These are phyloP conservation scores for Kuraishia cidri DNA, from an alignment of 805 yeast genomes.

Conservation along the genomic window DNA sequence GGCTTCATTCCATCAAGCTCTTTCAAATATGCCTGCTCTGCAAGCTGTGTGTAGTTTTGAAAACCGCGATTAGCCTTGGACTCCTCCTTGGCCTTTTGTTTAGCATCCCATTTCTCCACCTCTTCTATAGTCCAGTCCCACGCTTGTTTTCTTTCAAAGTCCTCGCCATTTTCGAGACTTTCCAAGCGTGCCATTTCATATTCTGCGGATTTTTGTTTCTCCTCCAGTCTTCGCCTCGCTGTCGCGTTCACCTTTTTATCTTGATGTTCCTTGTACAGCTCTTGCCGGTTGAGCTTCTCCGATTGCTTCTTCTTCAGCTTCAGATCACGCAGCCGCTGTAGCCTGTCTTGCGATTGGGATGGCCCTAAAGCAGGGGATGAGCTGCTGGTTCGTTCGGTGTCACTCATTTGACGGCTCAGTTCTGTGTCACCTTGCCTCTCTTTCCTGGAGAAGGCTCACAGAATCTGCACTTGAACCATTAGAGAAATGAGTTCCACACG, in stretches of 20 bases:
- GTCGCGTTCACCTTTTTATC: slow-evolving; percentile 12
- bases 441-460: no score
- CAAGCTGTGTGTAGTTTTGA: slow-evolving; percentile 43
- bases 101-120: slow-evolving; percentile 51
- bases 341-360: no score
- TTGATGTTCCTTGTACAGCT: slow-evolving; percentile 24
- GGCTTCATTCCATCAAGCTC: slow-evolving; percentile 29
- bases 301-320: slow-evolving; percentile 18
- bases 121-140: slow-evolving; percentile 58
- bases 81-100: slow-evolving; percentile 17
- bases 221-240: slow-evolving; percentile 17
- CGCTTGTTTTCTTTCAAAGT: slow-evolving; percentile 31
- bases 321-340: slow-evolving; percentile 16
- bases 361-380: no score
- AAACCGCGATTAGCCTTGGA: slow-evolving; percentile 27
- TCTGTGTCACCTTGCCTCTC: no score
- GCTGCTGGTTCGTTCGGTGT: neutral
- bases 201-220: slow-evolving; percentile 24
- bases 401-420: neutral
- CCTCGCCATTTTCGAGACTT: slow-evolving; percentile 25
- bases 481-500: no score
- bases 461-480: no score
- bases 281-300: slow-evolving; percentile 19
- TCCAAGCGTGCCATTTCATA: slow-evolving; percentile 27
- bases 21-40: slow-evolving; percentile 52